phyloP scores from a whole-genome alignment of 805 yeast species.

The Candida montana region DNA sequence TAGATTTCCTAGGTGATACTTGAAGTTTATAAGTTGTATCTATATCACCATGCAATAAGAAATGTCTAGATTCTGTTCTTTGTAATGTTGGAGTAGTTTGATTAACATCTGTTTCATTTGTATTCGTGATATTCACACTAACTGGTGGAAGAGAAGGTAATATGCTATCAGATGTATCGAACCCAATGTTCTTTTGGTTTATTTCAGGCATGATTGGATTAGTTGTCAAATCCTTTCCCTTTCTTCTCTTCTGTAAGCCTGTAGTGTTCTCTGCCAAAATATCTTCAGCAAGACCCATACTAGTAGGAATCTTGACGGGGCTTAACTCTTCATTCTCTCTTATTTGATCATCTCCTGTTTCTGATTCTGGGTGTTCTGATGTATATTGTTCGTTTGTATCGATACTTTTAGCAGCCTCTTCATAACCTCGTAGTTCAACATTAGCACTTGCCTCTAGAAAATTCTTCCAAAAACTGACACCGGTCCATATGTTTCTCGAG shows the following conservation, averaged over 20 bases:
- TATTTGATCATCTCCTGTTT: conserved; percentile 9
- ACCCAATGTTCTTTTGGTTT: conserved; percentile 13
- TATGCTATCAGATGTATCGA: conserved; percentile 26
- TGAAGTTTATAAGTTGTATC: conserved; percentile 22
- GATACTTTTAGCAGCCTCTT: conserved; percentile 28
- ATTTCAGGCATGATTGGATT: conserved; percentile 27
- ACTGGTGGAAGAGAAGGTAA: conserved; percentile 22
- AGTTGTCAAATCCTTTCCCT: conserved; percentile 3
- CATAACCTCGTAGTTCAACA: conserved; percentile 52
- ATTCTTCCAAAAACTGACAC: conserved; percentile 68
- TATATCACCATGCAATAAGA: conserved; percentile 18
- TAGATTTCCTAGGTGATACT: conserved; percentile 22
- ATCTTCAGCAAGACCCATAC: conserved; percentile 10
- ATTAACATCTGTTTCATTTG: conserved; percentile 23
- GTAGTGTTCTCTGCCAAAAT: conserved; percentile 21
- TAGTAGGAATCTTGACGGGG: conserved; percentile 21
- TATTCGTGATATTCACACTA: conserved; percentile 20
- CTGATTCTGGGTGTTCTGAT: conserved; percentile 8
- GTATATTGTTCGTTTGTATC: not conserved
- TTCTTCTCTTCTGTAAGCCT: conserved; percentile 14
- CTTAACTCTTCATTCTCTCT: conserved; percentile 23
- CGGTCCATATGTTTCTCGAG: conserved; percentile 58
- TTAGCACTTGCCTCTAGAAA: conserved; percentile 74
- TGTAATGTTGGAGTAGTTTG: conserved; percentile 24
- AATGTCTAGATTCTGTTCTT: conserved; percentile 15